Conservation (phyloP, 1,284 basidiomycete genomes). For the Cutaneotrichosporon sp. region DNA sequence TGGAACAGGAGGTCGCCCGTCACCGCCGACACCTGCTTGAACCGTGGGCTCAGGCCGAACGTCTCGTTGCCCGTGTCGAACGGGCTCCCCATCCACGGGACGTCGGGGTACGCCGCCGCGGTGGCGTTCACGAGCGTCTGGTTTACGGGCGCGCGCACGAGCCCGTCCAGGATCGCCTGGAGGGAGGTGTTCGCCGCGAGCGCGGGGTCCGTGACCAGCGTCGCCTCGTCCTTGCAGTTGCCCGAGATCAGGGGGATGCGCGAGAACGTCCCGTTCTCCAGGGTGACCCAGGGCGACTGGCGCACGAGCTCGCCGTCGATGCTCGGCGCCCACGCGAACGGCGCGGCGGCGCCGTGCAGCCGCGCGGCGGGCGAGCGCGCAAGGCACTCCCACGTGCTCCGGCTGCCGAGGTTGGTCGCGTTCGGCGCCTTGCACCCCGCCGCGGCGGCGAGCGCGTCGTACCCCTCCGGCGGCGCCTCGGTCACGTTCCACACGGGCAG, state of each 20-base stretch:
- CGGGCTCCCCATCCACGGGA: constrained; percentile 29
- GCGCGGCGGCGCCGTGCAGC: not conserved
- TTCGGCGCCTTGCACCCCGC: constrained; percentile 1
- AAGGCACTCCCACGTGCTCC: constrained; percentile 33
- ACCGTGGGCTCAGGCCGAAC: constrained; percentile 34
- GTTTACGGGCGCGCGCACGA: no score
- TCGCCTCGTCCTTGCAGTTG: no score
- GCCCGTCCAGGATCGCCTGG: not conserved
- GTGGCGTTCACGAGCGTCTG: no score
- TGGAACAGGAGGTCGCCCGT: constrained; percentile 39
- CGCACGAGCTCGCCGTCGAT: constrained; percentile 51
- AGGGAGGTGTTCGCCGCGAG: constrained; percentile 37
- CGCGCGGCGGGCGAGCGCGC: constrained; percentile 31
- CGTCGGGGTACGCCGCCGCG: constrained; percentile 7
- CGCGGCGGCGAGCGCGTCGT: not conserved
- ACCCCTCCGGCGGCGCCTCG: not conserved
- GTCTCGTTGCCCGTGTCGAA: constrained; percentile 49
- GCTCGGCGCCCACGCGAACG: constrained; percentile 25
- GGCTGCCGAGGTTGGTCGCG: not conserved
- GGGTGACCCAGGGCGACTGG: constrained; percentile 37
- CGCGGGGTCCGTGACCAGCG: constrained; percentile 48
- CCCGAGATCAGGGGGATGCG: constrained; percentile 49
- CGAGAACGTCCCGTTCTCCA: constrained; percentile 41
- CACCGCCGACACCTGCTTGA: constrained; percentile 35
- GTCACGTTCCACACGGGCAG: not conserved